phyloP scores from a whole-genome alignment of 441 rosid species.

The Caryocar brasiliense region DNA sequence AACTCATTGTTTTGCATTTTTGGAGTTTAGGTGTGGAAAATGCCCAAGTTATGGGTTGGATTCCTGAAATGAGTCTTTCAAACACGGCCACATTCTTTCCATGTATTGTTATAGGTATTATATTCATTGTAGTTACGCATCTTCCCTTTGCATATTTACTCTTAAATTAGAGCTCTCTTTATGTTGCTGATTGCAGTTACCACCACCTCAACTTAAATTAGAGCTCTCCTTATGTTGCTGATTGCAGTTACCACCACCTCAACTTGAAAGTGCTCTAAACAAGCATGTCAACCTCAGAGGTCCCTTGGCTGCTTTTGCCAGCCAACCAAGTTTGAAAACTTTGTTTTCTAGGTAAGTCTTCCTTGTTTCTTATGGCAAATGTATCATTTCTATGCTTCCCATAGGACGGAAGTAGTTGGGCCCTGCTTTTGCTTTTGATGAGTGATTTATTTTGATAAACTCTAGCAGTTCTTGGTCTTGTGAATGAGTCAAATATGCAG shows the following conservation, averaged over 20 bases:
- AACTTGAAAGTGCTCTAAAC: slow-evolving; percentile 71
- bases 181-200: slow-evolving; percentile 19
- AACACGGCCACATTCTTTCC: slow-evolving; percentile 89
- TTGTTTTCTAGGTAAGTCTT: slow-evolving; percentile 62
- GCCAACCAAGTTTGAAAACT: slow-evolving; percentile 54
- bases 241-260: slow-evolving; percentile 77
- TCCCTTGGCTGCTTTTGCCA: slow-evolving; percentile 60
- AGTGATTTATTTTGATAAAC: too few species aligned
- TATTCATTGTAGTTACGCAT: not conserved
- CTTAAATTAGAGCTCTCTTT: not conserved
- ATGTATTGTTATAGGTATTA: slow-evolving; percentile 67
- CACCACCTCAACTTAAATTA: slow-evolving; percentile 77
- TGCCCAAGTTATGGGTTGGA: slow-evolving; percentile 97
- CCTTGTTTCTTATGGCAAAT: too few species aligned
- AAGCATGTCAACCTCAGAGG: slow-evolving; percentile 66
- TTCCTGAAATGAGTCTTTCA: slow-evolving; percentile 92
- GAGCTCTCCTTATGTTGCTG: slow-evolving; percentile 10
- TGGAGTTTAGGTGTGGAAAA: slow-evolving; percentile 72
- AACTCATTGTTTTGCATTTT: slow-evolving; percentile 4
- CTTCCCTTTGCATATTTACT: not conserved
- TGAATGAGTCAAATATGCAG: slow-evolving; percentile 34
- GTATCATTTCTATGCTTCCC: too few species aligned
- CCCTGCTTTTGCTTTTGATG: too few species aligned
- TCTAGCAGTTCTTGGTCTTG: slow-evolving; percentile 62
- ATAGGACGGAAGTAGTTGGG: too few species aligned